Conservation (phyloP, 768 basidiomycete genomes). For the Myochromella boudieri region DNA sequence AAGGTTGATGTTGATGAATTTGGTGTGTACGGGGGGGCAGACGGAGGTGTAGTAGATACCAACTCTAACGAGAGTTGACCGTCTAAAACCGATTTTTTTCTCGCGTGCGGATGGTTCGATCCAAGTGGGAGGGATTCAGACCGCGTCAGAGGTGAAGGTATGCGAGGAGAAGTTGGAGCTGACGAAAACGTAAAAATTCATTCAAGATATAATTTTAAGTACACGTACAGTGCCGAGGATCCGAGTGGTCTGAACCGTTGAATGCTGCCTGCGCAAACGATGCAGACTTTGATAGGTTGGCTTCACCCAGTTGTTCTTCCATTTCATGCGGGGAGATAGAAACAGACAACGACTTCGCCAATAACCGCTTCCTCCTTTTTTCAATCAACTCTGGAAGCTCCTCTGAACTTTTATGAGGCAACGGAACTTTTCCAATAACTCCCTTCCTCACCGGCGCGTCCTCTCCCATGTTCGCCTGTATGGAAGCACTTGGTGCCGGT, state of each 20-base stretch:
- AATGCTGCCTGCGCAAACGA: slow-evolving; percentile 28
- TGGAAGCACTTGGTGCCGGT: slow-evolving; percentile 23
- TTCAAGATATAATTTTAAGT: slow-evolving; percentile 5
- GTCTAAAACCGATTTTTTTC: slow-evolving; percentile 69
- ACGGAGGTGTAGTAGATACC: slow-evolving; percentile 28
- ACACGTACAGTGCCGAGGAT: slow-evolving; percentile 19
- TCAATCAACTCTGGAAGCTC: slow-evolving; percentile 50
- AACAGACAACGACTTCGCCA: slow-evolving; percentile 68
- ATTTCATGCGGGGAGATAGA: slow-evolving; percentile 54
- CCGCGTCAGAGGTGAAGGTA: slow-evolving; percentile 48
- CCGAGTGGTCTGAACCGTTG: slow-evolving; percentile 17
- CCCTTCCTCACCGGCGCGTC: slow-evolving; percentile 45
- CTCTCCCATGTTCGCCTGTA: slow-evolving; percentile 22
- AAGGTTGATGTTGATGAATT: slow-evolving; percentile 47
- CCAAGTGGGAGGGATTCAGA: slow-evolving; percentile 51
- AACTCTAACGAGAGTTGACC: slow-evolving; percentile 38
- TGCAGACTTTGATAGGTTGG: slow-evolving; percentile 27
- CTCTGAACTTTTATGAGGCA: slow-evolving; percentile 25
- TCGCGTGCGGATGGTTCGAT: slow-evolving; percentile 72
- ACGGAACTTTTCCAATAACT: slow-evolving; percentile 48
- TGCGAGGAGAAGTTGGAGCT: slow-evolving; percentile 35
- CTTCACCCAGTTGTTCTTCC: slow-evolving; percentile 33
- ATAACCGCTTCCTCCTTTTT: slow-evolving; percentile 50
- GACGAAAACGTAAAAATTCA: neutral
- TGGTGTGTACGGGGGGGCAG: slow-evolving; percentile 31